Base-by-base conservation (phyloP, 139 green algal species). In the Trebouxia sp. region DNA sequence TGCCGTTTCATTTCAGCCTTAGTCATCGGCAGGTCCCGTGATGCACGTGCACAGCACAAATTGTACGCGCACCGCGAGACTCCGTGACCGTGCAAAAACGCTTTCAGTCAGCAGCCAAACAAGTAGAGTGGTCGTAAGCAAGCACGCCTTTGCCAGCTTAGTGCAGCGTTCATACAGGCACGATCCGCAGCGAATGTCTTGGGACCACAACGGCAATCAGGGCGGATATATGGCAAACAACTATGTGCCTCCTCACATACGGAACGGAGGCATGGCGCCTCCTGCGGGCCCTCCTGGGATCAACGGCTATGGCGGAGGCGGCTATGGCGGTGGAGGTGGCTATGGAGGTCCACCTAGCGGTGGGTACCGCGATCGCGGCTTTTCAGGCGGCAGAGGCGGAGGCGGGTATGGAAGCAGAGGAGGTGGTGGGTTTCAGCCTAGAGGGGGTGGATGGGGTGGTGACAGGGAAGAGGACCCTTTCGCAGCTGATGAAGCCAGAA, bases 401-500 rank as follows among this genome's bases (percentile, higher is more conserved):
- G 76, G 83, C 37, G 65, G 75, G n/a, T 80, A 85, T 48, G 32
- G 75, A 50, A 51, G 80, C 20, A 45, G 83, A 53, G 79, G 56
- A 75, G 75, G 82, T n/a, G 65, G 82, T 50, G 82, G 83, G 11
- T 77, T 39, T 37, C 66, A 76, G 66, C 41, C 69, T 26, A 77
- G 55, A 26, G 77, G 77, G n/a, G 77, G 56, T 39, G 77, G 77
- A 1, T 76, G 82, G 32, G 41, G 58, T 1, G 51, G 42, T 30
- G 51, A 48, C 48, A 50, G 30, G 58, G 62, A 43, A 28, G 87
- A 87, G 26, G 86, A 93, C 58, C 90, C 91, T 7, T 93, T 93
- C 79, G 87, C 80, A 6, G 77, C 87, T 77, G 83, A 88, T 28
- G 90, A 93, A 6, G 53, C 77, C 24, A 76, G 83, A 48, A 94